Evolutionary conservation across 108 stramenopile genomes (phyloP).

Genomic region (Cyclotella cryptica): DNA sequence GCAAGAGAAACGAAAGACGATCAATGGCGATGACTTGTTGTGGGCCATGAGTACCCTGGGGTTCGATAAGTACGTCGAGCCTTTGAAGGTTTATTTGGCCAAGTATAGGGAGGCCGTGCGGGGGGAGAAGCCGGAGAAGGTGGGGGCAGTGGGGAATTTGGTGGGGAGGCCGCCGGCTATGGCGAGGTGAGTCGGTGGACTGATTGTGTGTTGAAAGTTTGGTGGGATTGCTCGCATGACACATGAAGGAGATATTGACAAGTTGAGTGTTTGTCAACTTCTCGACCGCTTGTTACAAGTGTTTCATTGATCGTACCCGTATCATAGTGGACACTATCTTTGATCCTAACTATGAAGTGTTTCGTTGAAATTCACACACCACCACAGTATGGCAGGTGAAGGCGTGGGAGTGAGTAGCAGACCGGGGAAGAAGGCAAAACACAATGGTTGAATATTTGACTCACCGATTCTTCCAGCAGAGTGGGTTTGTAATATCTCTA

Average conservation of each 20-base stretch:
- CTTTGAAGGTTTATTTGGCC: slow-evolving; percentile 95
- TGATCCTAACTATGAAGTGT: neutral
- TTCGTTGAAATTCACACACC: neutral
- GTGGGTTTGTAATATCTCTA: no score
- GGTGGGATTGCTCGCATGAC: slow-evolving; percentile 5
- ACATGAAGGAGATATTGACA: neutral
- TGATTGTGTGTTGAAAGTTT: no score
- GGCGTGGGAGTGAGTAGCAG: slow-evolving; percentile 6
- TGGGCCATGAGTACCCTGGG: slow-evolving; percentile 99
- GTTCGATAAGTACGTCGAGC: slow-evolving; percentile 99
- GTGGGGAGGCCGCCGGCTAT: slow-evolving; percentile 42
- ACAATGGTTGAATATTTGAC: slow-evolving; percentile 10
- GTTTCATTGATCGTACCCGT: neutral
- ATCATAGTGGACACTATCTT: neutral
- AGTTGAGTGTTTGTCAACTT: neutral
- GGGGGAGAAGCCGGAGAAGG: slow-evolving; percentile 85
- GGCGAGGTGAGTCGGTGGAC: slow-evolving; percentile 24
- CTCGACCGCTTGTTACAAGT: neutral
- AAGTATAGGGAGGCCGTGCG: slow-evolving; percentile 96
- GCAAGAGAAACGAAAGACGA: slow-evolving; percentile 99
- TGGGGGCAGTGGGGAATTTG: neutral
- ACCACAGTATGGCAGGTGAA: slow-evolving; percentile 4
- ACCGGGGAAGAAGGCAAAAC: slow-evolving; percentile 15
- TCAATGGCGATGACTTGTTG: slow-evolving; percentile 99
- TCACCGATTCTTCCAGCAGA: no score